Base-by-base conservation (phyloP, 805 yeast genomes). In the Brettanomyces nanus region DNA sequence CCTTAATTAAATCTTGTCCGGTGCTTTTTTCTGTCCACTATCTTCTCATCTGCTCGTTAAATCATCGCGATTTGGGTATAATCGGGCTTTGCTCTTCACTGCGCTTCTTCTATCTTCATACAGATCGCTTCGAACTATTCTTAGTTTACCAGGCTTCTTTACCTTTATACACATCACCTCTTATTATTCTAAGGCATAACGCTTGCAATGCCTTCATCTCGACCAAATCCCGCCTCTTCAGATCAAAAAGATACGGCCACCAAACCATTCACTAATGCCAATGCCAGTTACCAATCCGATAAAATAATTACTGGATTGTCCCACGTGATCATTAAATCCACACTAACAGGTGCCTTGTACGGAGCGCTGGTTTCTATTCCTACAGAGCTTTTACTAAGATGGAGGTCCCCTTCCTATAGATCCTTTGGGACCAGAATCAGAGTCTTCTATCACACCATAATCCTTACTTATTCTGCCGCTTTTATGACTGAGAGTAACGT, bases 291-390 rank as follows among this genome's bases (percentile, higher is more conserved):
- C 17, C 38, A 35, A 19, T 28, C 33, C 10, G 38, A 35, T 15
- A 19, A 14, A n/a, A 20, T 52, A 28, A 46, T 59, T 4, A 41
- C 42, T 26, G 40, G 54, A 31, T 44, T 60, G 9, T 48, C 55
- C 6, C 39, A 44, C 23, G 53, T 59, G 11, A 59, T 62, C 6
- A n/a, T 52, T 6, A 51, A 52, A 35, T 53, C 64, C 4, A 59
- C 58, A 4, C 38, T 59, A 18, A 45, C 49, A 11, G 66, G 66
- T 19, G 65, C 58, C 5, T 42, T 61, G 10, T 62, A 62, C 36
- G 66, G 66, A 14, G 62, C 66, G 3, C 43, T 62, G 36, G 47
- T 62, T 22, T 59, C 66, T 9, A 54, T 61, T 15, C 66, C 66
- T 1, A 48, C 64, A 3, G 65, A 61, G 38, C 40, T 61, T 25